Percentiles rank a stretch among this genome's conserved stretches.
Evolutionary conservation across 2,329 filamentous ascomycete genomes (phyloP).

Genomic region (Leptographium procerum): DNA sequence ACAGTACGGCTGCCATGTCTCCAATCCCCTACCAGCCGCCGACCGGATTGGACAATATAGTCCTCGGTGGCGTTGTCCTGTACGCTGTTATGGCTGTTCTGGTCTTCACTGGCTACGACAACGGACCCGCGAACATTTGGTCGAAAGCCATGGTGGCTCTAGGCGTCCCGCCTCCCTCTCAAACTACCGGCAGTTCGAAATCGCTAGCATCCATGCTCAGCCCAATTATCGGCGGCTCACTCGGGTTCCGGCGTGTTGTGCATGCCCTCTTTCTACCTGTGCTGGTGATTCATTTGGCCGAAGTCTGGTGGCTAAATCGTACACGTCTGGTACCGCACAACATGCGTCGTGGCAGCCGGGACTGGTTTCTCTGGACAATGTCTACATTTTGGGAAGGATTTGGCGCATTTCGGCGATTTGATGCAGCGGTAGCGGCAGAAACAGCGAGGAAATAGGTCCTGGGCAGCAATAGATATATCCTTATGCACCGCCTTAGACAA

Average conservation of each 20-base stretch:
- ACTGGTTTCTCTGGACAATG: constrained; percentile 45
- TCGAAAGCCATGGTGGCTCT: constrained; percentile 1
- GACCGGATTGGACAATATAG: constrained; percentile 32
- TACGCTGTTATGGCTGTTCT: constrained; percentile 41
- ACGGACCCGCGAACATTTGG: constrained; percentile 39
- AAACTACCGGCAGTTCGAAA: not conserved
- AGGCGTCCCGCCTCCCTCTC: constrained; percentile 1
- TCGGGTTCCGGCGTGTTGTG: constrained; percentile 47
- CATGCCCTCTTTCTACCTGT: constrained; percentile 47
- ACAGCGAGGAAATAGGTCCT: too few relatives aligned
- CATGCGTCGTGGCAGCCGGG: constrained; percentile 29
- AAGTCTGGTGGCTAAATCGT: constrained; percentile 44
- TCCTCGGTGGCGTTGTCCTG: constrained; percentile 42
- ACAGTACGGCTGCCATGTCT: constrained; percentile 7
- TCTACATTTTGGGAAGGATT: constrained; percentile 44
- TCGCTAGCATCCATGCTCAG: constrained; percentile 7
- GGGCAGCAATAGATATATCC: too few relatives aligned
- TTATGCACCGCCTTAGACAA: too few relatives aligned
- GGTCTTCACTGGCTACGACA: constrained; percentile 36
- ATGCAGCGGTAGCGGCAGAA: constrained; percentile 16
- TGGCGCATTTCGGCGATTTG: constrained; percentile 38
- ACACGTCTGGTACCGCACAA: constrained; percentile 35
- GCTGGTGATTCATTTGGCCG: constrained; percentile 51
- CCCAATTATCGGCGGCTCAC: constrained; percentile 19
- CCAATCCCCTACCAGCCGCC: constrained; percentile 26